A percentile compares a stretch with the other conserved stretches of the same genome.
phyloP scores from a whole-genome alignment of 768 basidiomycete genomes.

The Leucocoprinus sp. region DNA sequence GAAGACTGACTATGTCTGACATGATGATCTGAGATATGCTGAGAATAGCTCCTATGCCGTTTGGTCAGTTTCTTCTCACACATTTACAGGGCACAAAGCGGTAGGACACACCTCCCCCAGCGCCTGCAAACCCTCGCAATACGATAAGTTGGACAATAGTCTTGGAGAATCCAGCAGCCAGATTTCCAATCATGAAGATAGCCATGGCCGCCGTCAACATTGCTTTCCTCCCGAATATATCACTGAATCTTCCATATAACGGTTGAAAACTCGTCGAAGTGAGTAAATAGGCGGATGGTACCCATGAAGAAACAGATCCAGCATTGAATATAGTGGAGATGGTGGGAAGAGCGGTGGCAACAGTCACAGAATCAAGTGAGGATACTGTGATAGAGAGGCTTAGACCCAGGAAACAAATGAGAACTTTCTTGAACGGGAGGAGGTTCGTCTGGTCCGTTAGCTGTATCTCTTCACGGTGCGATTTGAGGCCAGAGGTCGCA shows the following conservation, averaged over 20 bases:
- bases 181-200: conserved; percentile 59
- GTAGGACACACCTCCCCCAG: conserved; percentile 43
- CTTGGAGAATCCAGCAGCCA: conserved; percentile 59
- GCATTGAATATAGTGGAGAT: conserved; percentile 60
- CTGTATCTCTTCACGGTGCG: conserved; percentile 2
- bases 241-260: conserved; percentile 53
- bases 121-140: conserved; percentile 59
- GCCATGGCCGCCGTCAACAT: conserved; percentile 48
- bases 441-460: conserved; percentile 70
- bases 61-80: not conserved
- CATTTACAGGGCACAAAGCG: not conserved
- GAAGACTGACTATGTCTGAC: conserved; percentile 63
- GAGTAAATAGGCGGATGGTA: conserved; percentile 64
- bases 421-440: conserved; percentile 54
- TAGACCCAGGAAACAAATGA: conserved; percentile 55
- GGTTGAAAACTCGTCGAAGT: conserved; percentile 61
- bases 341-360: conserved; percentile 68
- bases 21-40: conserved; percentile 67
- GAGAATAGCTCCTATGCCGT: conserved; percentile 42
- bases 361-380: conserved; percentile 62
- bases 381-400: conserved; percentile 55
- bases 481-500: not conserved
- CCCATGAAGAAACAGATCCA: conserved; percentile 58
- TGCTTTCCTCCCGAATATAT: conserved; percentile 61
- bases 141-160: conserved; percentile 62